Evolutionary conservation across 2,329 filamentous ascomycete species (phyloP), one percentile per base, ranked within the genome.

Genomic region (Epichloe typhina): DNA sequence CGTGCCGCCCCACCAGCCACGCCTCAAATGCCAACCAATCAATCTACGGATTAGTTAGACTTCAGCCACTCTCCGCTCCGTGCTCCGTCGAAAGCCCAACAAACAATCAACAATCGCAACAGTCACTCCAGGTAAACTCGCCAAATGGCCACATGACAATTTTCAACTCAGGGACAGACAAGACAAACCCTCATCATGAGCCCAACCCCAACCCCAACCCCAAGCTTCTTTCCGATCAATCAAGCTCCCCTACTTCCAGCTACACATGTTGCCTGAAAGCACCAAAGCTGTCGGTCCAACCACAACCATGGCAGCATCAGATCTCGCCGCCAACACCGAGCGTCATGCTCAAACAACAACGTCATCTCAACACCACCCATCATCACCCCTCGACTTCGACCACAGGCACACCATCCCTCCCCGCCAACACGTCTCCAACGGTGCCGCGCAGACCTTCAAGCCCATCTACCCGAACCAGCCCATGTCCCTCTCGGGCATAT

Each of bases 401-500:
- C 41, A 50, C 42, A 38, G 48, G 21, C 48, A 50, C 6, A 50
- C 48, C 48, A 21, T 33, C 23, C 23, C 41, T 23, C 23, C 12
- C 8, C 39, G 17, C 17, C 35, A 19, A 15, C 21, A 15, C 35
- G 21, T 31, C 12, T 37, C 8, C 35, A 2, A 4, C 41, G 21
- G 6, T 17, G 4, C 39, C 8, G 40, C 47, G n/a, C 41, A 45
- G 8, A 2, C 5, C 36, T 38, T 43, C 48, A 21, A 19, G 7
- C 40, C 11, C 35, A 31, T 67, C 61, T 69, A 69, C 56, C 71
- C 72, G 0, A 70, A 72, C 56, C 70, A 74, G 50, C 62, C 70
- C 39, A 79, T 79, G 58, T 80, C 78, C 21, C 76, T 82, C 51
- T 68, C 76, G 9, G 79, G 78, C 56, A 80, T 82, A 56, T 77